Conservation (phyloP, 192 early-diverging fungal species). For the Backusella parvicylindrica region DNA sequence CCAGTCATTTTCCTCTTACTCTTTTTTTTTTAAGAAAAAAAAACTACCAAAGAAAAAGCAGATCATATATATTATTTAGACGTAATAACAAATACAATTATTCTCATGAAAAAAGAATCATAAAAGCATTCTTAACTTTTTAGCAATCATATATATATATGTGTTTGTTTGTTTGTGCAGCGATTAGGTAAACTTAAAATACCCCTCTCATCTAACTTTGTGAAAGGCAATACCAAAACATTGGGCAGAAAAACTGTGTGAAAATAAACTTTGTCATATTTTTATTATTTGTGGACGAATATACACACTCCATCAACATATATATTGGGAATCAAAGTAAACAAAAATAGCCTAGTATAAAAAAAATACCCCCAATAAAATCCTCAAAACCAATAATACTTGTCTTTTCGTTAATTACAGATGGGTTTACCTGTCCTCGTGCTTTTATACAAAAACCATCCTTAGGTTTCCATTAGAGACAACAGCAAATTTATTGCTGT, state of each 20-base stretch:
- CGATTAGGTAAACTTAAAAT: neutral
- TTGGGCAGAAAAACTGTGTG: neutral
- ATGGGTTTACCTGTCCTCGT: too few species aligned
- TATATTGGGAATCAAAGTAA: too few species aligned
- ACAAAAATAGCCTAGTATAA: too few species aligned
- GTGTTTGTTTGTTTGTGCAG: neutral
- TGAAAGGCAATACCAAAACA: neutral
- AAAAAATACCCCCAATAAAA: too few species aligned
- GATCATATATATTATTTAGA: neutral
- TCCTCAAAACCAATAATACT: too few species aligned
- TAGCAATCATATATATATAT: neutral
- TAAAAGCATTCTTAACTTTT: neutral
- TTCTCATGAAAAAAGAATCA: neutral
- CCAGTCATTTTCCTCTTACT: neutral
- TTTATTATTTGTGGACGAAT: too few species aligned
- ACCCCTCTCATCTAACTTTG: neutral
- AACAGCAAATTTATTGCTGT: too few species aligned
- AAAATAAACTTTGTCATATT: neutral
- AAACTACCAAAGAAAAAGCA: neutral
- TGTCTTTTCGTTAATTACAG: too few species aligned
- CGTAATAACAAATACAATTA: neutral
- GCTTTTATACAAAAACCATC: too few species aligned
- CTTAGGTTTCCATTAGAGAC: too few species aligned
- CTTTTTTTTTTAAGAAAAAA: neutral
- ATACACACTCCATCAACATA: too few species aligned